Percentiles rank a stretch among this genome's conserved stretches.
Conservation (phyloP, 148 eudicot genomes). For the Fallopia convolvulus region DNA sequence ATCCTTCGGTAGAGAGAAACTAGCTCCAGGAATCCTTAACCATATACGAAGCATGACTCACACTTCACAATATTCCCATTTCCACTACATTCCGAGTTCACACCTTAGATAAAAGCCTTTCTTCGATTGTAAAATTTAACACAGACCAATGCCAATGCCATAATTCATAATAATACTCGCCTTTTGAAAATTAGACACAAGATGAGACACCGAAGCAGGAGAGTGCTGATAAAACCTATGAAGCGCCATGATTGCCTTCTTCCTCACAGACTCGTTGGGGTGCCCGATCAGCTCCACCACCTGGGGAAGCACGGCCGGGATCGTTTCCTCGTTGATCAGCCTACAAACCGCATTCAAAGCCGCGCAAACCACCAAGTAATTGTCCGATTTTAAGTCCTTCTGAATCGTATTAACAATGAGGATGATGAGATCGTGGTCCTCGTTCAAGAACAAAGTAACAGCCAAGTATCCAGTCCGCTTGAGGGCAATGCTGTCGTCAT, state of each 20-base stretch:
- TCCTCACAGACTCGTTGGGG: constrained; percentile 82
- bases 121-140: not conserved
- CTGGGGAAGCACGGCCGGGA: constrained; percentile 87
- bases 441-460: constrained; percentile 74
- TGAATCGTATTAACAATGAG: constrained; percentile 94
- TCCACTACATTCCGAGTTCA: not conserved
- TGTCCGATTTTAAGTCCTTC: constrained; percentile 91
- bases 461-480: constrained; percentile 93
- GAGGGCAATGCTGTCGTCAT: constrained; percentile 46
- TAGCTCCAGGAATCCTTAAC: not conserved
- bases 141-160: not conserved
- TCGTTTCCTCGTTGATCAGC: constrained; percentile 91
- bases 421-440: constrained; percentile 90
- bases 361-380: constrained; percentile 79
- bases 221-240: constrained; percentile 83
- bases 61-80: no score
- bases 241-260: constrained; percentile 98
- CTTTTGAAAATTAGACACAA: constrained; percentile 78
- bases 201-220: constrained; percentile 69
- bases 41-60: no score
- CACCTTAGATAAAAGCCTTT: not conserved
- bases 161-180: constrained; percentile 18
- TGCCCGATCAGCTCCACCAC: constrained; percentile 83
- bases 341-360: constrained; percentile 89
- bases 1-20: not conserved